Percentiles rank a stretch among this genome's conserved stretches.
Evolutionary conservation across 192 early-diverging fungal genomes (phyloP).

Genomic region (Entophlyctis luteolus): DNA sequence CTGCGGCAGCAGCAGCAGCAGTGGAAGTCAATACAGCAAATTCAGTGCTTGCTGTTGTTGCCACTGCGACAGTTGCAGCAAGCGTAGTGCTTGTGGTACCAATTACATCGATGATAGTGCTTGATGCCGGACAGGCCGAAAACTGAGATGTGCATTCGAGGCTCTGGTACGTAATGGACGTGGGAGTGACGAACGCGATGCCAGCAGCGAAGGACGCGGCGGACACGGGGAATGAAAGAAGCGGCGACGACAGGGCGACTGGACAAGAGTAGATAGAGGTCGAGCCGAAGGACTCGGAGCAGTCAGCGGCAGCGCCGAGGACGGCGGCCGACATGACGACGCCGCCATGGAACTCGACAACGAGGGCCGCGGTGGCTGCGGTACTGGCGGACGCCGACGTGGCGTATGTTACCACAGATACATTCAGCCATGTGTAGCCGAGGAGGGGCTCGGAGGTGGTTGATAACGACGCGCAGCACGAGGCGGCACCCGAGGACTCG

Average conservation of each 20-base stretch:
- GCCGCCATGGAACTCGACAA: background rate
- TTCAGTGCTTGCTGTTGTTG: too few species aligned
- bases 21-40: too few species aligned
- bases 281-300: background rate
- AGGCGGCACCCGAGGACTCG: background rate
- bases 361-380: background rate
- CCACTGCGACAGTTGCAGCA: too few species aligned
- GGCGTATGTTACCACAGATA: too few species aligned
- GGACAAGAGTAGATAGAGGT: background rate
- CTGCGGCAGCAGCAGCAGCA: too few species aligned
- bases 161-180: too few species aligned
- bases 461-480: background rate
- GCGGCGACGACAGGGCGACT: background rate
- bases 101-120: too few species aligned
- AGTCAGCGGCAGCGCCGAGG: background rate
- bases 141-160: too few species aligned
- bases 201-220: background rate
- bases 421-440: conserved; percentile 1
- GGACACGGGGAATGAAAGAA: background rate
- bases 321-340: background rate
- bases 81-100: too few species aligned
- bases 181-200: too few species aligned
- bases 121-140: too few species aligned
- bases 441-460: background rate
- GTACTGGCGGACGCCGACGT: background rate